These are phyloP conservation scores for Marasmius sp. DNA, from an alignment of 1,284 basidiomycete genomes.

Conservation along the genomic window DNA sequence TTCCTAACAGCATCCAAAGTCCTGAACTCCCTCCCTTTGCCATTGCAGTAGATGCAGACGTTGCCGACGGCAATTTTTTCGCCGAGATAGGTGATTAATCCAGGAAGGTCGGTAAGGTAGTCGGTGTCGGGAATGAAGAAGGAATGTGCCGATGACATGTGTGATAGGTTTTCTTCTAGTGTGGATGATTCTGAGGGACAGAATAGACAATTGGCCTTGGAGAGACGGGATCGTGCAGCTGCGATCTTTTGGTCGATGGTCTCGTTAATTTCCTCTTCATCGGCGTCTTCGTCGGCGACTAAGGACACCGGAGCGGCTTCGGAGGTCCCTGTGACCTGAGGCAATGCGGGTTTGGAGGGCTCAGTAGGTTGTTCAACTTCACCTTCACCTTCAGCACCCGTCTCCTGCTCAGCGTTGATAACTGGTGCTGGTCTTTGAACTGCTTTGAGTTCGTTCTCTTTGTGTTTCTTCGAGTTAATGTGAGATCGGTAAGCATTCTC, in stretches of 20 bases:
- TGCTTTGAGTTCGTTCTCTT: conserved; percentile 71
- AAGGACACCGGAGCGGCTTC: conserved; percentile 15
- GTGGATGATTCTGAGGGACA: conserved; percentile 60
- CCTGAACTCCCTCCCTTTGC: conserved; percentile 74
- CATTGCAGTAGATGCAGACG: conserved; percentile 91
- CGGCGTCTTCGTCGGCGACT: conserved; percentile 40
- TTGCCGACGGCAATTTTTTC: conserved; percentile 95
- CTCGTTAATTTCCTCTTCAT: conserved; percentile 52
- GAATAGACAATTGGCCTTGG: conserved; percentile 82
- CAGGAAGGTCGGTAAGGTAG: conserved; percentile 82
- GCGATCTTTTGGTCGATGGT: conserved; percentile 79
- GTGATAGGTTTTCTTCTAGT: conserved; percentile 72
- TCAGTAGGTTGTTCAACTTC: conserved; percentile 4
- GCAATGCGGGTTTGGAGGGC: not conserved
- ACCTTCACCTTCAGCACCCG: conserved; percentile 4
- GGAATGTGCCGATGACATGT: conserved; percentile 88
- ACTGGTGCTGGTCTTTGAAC: conserved; percentile 22
- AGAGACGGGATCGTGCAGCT: conserved; percentile 66
- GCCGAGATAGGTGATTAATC: conserved; percentile 85
- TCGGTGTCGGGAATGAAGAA: conserved; percentile 97
- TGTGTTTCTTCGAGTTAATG: conserved; percentile 88
- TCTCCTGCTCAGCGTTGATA: conserved; percentile 6
- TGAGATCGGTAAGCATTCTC: conserved; percentile 91
- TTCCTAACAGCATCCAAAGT: conserved; percentile 84
- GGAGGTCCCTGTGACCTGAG: not conserved